phyloP scores from a whole-genome alignment of 2,329 filamentous ascomycete species.

The Nemania serpens region DNA sequence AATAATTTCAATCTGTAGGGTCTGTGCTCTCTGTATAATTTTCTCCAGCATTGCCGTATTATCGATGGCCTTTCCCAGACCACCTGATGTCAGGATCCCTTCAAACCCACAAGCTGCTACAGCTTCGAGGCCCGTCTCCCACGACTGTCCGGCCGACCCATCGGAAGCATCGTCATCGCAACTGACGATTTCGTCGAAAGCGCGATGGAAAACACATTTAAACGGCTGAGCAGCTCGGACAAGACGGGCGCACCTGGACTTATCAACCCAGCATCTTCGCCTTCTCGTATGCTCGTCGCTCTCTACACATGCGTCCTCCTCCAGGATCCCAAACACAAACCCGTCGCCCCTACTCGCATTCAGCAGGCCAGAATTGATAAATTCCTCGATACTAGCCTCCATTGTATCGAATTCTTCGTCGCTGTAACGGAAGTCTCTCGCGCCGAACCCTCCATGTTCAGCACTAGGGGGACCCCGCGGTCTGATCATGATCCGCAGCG shows the following conservation, averaged over 20 bases:
- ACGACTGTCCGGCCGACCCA: constrained; percentile 19
- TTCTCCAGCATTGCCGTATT: constrained; percentile 46
- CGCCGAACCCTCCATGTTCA: constrained; percentile 26
- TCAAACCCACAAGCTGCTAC: constrained; percentile 53
- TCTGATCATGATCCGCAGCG: constrained; percentile 61
- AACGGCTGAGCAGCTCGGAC: constrained; percentile 49
- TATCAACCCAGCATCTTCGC: constrained; percentile 44
- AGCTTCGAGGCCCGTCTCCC: constrained; percentile 40
- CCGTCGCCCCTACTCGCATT: constrained; percentile 52
- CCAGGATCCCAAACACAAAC: constrained; percentile 60
- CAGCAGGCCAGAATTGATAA: constrained; percentile 47
- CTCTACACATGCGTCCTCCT: constrained; percentile 16
- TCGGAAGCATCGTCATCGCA: constrained; percentile 9
- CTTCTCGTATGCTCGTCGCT: not conserved
- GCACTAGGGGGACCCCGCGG: constrained; percentile 47
- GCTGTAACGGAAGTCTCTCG: constrained; percentile 55
- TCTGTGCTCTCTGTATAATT: constrained; percentile 41
- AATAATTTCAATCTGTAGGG: constrained; percentile 50
- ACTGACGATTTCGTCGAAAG: constrained; percentile 55
- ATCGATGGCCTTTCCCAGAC: constrained; percentile 46
- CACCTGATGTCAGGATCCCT: constrained; percentile 59
- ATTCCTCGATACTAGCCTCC: constrained; percentile 44
- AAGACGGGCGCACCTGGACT: constrained; percentile 46
- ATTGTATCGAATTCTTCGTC: constrained; percentile 49
- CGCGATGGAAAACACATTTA: constrained; percentile 59